These are phyloP conservation scores for Aspergillus hancockii DNA, from an alignment of 495 filamentous ascomycete genomes.

Conservation along the genomic window DNA sequence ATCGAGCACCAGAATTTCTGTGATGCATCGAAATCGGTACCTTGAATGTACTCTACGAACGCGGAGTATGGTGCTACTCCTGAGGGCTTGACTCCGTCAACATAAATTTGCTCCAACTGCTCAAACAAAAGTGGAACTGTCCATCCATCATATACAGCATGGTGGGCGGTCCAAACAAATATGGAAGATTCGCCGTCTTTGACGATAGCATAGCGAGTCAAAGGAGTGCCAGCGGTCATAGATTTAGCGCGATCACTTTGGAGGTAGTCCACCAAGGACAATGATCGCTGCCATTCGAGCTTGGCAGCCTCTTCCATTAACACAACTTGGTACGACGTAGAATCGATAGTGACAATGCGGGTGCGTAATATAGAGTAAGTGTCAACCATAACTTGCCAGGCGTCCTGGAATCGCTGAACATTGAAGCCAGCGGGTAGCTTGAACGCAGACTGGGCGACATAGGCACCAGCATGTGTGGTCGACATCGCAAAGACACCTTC, in stretches of 20 bases:
- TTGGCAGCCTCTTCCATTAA: not conserved
- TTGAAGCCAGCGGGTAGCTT: conserved; percentile 36
- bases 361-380: not conserved
- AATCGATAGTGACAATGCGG: not conserved
- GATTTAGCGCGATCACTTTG: not conserved
- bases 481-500: conserved; percentile 51
- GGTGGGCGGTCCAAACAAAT: not conserved
- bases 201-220: not conserved
- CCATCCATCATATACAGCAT: not conserved
- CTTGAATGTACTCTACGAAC: not conserved
- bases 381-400: conserved; percentile 42
- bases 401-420: conserved; percentile 41
- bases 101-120: not conserved
- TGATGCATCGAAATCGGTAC: not conserved
- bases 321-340: not conserved
- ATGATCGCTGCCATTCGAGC: not conserved
- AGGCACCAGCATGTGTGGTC: conserved; percentile 38
- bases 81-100: not conserved
- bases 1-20: not conserved
- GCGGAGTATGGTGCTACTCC: not conserved
- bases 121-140: not conserved
- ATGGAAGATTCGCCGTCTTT: not conserved
- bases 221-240: not conserved
- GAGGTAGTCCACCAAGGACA: not conserved
- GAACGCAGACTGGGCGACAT: conserved; percentile 37